phyloP scores from a whole-genome alignment of 2,329 filamentous ascomycete species.

The Pseudocercospora fijiensis region DNA sequence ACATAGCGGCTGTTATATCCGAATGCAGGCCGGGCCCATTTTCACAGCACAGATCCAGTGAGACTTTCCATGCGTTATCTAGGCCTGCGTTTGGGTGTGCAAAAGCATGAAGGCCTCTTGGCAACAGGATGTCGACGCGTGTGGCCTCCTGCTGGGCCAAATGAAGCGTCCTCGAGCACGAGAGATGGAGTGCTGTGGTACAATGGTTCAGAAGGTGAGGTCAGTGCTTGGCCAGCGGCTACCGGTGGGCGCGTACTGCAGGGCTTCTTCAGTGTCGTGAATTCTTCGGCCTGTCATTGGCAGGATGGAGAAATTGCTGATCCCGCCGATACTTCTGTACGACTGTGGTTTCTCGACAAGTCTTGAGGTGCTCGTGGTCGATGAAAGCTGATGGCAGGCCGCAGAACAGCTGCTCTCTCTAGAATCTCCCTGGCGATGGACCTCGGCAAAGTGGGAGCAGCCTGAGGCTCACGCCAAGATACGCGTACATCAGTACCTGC shows the following conservation, averaged over 20 bases:
- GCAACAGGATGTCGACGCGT: not conserved
- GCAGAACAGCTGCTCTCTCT: not conserved
- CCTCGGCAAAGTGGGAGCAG: not conserved
- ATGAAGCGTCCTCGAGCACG: not conserved
- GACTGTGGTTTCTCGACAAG: not conserved
- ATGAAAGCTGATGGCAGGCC: not conserved
- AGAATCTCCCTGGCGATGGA: not conserved
- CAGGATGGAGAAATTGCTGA: not conserved
- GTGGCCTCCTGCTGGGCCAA: not conserved
- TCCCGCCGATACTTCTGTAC: not conserved
- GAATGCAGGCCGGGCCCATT: not conserved
- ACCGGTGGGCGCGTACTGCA: constrained; percentile 1
- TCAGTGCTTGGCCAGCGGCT: constrained; percentile 3
- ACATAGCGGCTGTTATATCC: not conserved
- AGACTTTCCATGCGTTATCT: not conserved
- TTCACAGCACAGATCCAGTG: not conserved
- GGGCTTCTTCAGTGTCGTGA: not conserved
- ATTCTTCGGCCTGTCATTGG: not conserved
- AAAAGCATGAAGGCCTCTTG: not conserved
- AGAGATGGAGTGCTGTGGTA: not conserved
- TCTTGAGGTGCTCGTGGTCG: not conserved
- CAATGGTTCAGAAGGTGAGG: not conserved
- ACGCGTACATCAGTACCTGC: not conserved
- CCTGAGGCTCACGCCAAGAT: not conserved
- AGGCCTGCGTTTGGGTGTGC: not conserved